Evolutionary conservation across 1,284 basidiomycete species (phyloP), one percentile per base, ranked within the genome.

Genomic region (Ustilago bromivora): DNA sequence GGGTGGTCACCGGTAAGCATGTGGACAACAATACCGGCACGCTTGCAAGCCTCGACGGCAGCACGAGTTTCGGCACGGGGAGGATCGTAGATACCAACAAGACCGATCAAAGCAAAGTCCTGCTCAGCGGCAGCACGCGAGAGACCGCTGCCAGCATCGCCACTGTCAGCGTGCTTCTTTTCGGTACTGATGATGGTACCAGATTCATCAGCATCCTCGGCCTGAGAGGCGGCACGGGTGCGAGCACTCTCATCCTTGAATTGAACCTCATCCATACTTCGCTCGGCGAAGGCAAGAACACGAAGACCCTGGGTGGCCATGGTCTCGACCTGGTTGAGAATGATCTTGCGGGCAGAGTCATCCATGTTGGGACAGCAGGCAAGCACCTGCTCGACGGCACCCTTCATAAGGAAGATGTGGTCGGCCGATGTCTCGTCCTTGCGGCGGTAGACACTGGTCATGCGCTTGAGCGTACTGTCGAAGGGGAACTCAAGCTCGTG

Each of bases 1-100:
- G 76, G 78, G 59, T 83, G 82, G 47, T 83, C 82, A 40, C 82
- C 82, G 1, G 82, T 83, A 32, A 82, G 71, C 82, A 83, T 83
- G 66, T 78, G 78, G 2, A 83, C 82, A 8, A 76, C 63, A 54
- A 83, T 82, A 23, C 82, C 82, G 17, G 82, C 82, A 17, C 65
- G 61, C 55, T 78, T 79, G 56, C 82, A 83, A 17, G 82, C 75
- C 56, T 80, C 71, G 28, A 83, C 80, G 17, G 81, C 76, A 4
- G 70, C 75, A n/a, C 78, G 75, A 11, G 82, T 80, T 62, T 82
- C 79, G n/a, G 77, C 75, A 28, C 82, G 73, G 3, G 82, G 82
- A 57, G 82, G 81, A 61, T 83, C 82, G 64, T 82, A 82, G 47
- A 83, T 72, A 47, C 81, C 82, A 71, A 66, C 85, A 7, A 84